These are phyloP conservation scores for Hypoxylon lenormandii DNA, from an alignment of 495 filamentous ascomycete species.

Conservation along the genomic window DNA sequence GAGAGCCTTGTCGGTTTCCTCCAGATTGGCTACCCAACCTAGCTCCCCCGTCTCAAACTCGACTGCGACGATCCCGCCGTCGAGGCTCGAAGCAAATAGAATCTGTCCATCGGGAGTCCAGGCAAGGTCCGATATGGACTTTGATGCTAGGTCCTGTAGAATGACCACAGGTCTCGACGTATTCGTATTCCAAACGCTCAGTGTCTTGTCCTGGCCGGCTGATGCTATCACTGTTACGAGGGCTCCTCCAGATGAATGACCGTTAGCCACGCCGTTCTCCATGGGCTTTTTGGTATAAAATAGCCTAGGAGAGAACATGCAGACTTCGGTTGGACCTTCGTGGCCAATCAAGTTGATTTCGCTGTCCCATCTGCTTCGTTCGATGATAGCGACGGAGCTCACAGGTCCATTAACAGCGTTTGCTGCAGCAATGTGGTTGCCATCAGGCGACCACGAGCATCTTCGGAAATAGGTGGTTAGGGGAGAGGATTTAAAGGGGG, in stretches of 20 bases:
- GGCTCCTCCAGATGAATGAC: conserved; percentile 48
- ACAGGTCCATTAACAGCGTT: conserved; percentile 98
- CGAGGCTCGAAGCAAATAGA: conserved; percentile 84
- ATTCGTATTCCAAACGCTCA: conserved; percentile 97
- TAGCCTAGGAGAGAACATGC: conserved; percentile 91
- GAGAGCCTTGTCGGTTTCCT: conserved; percentile 91
- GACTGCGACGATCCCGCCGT: conserved; percentile 84
- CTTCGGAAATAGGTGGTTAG: conserved; percentile 96
- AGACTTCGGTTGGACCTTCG: conserved; percentile 95
- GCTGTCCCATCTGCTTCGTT: conserved; percentile 90
- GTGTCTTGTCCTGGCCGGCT: conserved; percentile 92
- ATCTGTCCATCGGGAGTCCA: conserved; percentile 94
- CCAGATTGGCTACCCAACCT: conserved; percentile 68
- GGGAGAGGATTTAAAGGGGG: conserved; percentile 86
- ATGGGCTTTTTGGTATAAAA: conserved; percentile 77
- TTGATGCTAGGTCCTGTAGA: conserved; percentile 84
- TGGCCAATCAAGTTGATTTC: conserved; percentile 98
- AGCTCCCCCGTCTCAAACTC: conserved; percentile 63
- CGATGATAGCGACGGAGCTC: conserved; percentile 94
- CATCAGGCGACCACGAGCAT: conserved; percentile 97
- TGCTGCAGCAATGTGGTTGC: conserved; percentile 94
- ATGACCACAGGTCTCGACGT: conserved; percentile 90
- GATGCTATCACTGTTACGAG: conserved; percentile 96
- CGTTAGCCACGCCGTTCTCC: conserved; percentile 54
- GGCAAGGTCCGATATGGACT: conserved; percentile 91